Evolutionary conservation across 371 early-diverging fungal species (phyloP).

Genomic region (Smittium mucronatum): DNA sequence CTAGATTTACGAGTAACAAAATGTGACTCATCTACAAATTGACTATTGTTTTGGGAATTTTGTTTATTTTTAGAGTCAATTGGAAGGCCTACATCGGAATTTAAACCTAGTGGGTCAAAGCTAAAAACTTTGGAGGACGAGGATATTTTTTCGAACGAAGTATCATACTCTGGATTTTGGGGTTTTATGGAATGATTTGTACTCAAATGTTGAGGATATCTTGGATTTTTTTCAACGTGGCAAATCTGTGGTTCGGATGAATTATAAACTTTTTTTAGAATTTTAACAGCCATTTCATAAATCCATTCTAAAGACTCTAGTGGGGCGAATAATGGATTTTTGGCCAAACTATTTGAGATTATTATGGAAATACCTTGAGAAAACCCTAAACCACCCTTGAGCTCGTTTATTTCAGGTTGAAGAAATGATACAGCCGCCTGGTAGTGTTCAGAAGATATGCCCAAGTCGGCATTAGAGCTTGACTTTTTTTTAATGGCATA

Average conservation of each 20-base stretch:
- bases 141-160: neutral
- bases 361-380: constrained; percentile 18
- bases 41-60: neutral
- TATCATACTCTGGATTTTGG: neutral
- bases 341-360: constrained; percentile 1
- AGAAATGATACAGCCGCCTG: neutral
- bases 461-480: neutral
- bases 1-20: neutral
- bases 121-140: constrained; percentile 1
- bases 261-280: constrained; percentile 20
- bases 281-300: constrained; percentile 17
- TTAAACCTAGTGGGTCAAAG: constrained; percentile 4
- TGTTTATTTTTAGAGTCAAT: neutral
- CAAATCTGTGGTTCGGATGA: constrained; percentile 15
- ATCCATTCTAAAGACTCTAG: constrained; percentile 24
- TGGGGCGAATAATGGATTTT: constrained; percentile 12
- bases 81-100: neutral
- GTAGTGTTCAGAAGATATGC: constrained; percentile 1
- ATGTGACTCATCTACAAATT: neutral
- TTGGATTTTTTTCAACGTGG: neutral
- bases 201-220: too few species aligned
- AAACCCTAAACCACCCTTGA: constrained; percentile 16
- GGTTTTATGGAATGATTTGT: neutral
- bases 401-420: constrained; percentile 3
- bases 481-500: neutral